These are phyloP conservation scores for Chrysopogon serrulatus DNA, from an alignment of 176 grass and related monocot species.

Conservation along the genomic window DNA sequence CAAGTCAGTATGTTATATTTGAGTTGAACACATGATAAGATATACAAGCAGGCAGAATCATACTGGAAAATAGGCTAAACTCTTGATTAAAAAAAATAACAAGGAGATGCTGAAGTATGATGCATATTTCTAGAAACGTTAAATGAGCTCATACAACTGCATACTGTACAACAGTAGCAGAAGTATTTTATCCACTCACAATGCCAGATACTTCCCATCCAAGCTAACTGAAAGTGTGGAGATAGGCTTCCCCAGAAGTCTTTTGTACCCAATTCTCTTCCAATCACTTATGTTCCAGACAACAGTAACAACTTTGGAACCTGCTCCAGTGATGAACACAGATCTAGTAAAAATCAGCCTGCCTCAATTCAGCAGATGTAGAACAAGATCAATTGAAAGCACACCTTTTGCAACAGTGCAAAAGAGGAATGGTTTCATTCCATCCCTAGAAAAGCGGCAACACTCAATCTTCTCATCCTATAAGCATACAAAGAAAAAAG, in stretches of 20 bases:
- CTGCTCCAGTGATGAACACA: slow-evolving; percentile 40
- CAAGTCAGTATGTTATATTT: neutral
- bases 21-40: neutral
- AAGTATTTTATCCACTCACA: slow-evolving; percentile 61
- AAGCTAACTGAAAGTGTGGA: slow-evolving; percentile 92
- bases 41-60: neutral
- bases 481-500: slow-evolving; percentile 9
- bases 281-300: slow-evolving; percentile 96
- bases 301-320: slow-evolving; percentile 57
- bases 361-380: neutral
- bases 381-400: slow-evolving; percentile 20
- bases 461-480: slow-evolving; percentile 94
- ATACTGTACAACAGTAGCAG: neutral
- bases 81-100: neutral
- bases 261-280: slow-evolving; percentile 90
- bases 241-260: slow-evolving; percentile 70
- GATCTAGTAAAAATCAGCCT: slow-evolving; percentile 5
- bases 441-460: slow-evolving; percentile 96
- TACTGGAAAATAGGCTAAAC: neutral
- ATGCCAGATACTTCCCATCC: slow-evolving; percentile 89
- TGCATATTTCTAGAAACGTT: neutral
- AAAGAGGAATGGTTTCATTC: slow-evolving; percentile 93
- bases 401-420: slow-evolving; percentile 90
- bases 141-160: slow-evolving; percentile 8
- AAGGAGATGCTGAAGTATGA: neutral